phyloP scores from a whole-genome alignment of 2,329 filamentous ascomycete species.

The Beauveria sp. region DNA sequence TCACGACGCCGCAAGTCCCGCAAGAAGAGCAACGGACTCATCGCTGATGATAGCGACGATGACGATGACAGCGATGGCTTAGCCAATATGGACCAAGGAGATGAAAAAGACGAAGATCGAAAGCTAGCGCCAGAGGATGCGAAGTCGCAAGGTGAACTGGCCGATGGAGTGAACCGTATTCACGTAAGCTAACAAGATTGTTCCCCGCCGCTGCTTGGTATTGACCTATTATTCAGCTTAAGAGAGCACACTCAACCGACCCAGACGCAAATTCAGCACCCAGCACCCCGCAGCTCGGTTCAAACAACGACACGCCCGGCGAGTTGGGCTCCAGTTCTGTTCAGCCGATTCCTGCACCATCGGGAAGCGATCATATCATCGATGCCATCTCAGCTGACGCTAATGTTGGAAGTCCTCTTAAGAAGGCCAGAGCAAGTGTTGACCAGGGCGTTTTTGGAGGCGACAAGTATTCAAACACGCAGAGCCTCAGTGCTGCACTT shows the following conservation, averaged over 20 bases:
- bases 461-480: conserved; percentile 22
- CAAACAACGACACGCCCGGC: conserved; percentile 34
- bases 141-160: conserved; percentile 64
- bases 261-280: conserved; percentile 41
- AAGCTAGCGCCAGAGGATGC: conserved; percentile 64
- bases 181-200: conserved; percentile 46
- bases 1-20: conserved; percentile 44
- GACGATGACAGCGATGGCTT: conserved; percentile 54
- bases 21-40: conserved; percentile 59
- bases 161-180: conserved; percentile 75
- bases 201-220: neutral
- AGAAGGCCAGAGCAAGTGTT: conserved; percentile 62
- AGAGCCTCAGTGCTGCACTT: conserved; percentile 28
- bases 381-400: conserved; percentile 27
- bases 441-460: conserved; percentile 20
- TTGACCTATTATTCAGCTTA: conserved; percentile 49
- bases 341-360: conserved; percentile 13
- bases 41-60: conserved; percentile 67
- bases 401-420: conserved; percentile 62
- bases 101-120: conserved; percentile 52
- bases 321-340: conserved; percentile 5
- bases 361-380: conserved; percentile 18
- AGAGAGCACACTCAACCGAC: conserved; percentile 71
- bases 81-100: conserved; percentile 56
- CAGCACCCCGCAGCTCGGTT: conserved; percentile 25